Conservation (phyloP, 768 basidiomycete genomes). For the Leccinum broughii region DNA sequence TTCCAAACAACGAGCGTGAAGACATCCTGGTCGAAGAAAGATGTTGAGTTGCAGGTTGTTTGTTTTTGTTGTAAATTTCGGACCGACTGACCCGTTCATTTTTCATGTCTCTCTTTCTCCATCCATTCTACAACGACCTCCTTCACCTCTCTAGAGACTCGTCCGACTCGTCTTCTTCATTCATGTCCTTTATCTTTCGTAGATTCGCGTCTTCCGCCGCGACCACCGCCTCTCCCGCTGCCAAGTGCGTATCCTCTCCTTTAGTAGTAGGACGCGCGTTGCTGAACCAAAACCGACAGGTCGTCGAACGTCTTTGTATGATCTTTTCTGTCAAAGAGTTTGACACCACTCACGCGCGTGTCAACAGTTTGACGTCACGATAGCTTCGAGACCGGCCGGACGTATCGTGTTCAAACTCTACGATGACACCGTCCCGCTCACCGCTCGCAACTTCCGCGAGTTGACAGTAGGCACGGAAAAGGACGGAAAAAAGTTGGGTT, state of each 20-base stretch:
- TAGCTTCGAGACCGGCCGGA: conserved; percentile 60
- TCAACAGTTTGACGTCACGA: conserved; percentile 61
- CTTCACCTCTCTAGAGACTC: conserved; percentile 18
- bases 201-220: conserved; percentile 53
- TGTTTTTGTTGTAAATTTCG: not conserved
- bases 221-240: conserved; percentile 15
- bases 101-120: conserved; percentile 25
- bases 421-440: conserved; percentile 81
- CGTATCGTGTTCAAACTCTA: conserved; percentile 82
- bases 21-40: conserved; percentile 14
- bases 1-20: conserved; percentile 13
- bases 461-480: conserved; percentile 53
- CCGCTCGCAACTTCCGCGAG: conserved; percentile 79
- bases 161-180: conserved; percentile 18
- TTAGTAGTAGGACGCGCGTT: not conserved
- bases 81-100: not conserved
- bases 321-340: not conserved
- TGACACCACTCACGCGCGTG: not conserved
- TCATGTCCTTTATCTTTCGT: conserved; percentile 53
- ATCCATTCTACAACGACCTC: conserved; percentile 25
- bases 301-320: conserved; percentile 34
- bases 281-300: conserved; percentile 12
- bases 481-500: conserved; percentile 64
- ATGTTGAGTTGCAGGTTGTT: not conserved
- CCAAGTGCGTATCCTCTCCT: conserved; percentile 15